Evolutionary conservation across 129 eudicot species (phyloP), one percentile per base, ranked within the genome.

Genomic region (Calendula officinalis): DNA sequence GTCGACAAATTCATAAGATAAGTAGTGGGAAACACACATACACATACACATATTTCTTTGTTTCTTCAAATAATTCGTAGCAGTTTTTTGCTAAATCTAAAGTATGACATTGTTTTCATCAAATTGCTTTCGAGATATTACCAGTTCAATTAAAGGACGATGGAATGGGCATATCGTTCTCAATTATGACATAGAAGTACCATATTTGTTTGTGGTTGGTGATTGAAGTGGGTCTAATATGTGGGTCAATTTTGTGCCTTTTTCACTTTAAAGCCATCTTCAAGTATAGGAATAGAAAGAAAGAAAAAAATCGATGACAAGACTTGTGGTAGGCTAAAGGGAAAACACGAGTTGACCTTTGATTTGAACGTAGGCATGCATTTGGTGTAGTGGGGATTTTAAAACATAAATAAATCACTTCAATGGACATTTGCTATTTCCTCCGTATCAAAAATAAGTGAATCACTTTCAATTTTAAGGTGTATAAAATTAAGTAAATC

Each of bases 341-440:
- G 40, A 68, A 47, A 45, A 65, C 60, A 64, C 12, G 67, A 73
- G 60, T 57, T 73, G 67, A 65, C 78, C 67, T 39, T 48, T 65
- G 72, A 65, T 65, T 44, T 38, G 59, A 73, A 66, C 17, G 33
- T 34, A 36, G 17, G 16, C 72, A 64, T 27, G 60, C 60, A 54
- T 56, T 64, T 65, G 46, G 46, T 46, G 47, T 56, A 56, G 47
- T n/a, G n/a, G n/a, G n/a, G n/a, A n/a, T n/a, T n/a, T n/a, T n/a
- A n/a, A n/a, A n/a, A n/a, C n/a, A n/a, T n/a, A n/a, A n/a, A n/a
- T n/a, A n/a, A n/a, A n/a, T n/a, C n/a, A n/a, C n/a, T n/a, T n/a
- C n/a, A n/a, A n/a, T n/a, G n/a, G n/a, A n/a, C n/a, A n/a, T n/a
- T n/a, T n/a, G n/a, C n/a, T n/a, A n/a, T n/a, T n/a, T n/a, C n/a